Base-by-base conservation (phyloP, 1,139 yeast species). In the Pneumocystis murina region DNA sequence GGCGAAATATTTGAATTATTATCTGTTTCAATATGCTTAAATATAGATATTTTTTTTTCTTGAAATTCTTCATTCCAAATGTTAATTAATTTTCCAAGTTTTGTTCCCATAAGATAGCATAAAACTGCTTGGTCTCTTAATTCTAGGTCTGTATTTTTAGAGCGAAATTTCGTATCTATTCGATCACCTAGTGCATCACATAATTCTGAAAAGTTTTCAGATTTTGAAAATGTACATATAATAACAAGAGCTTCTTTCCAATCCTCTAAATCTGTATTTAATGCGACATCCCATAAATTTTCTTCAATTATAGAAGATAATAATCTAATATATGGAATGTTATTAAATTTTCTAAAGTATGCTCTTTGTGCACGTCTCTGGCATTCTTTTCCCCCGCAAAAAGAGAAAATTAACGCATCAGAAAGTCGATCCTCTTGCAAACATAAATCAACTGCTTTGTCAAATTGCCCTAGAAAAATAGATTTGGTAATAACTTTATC, bases 221-320 rank as follows among this genome's bases (percentile, higher is more conserved):
- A 80, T 1, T 75, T 69, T 62, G 83, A 75, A 70, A 82, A 85
- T 5, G 87, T 80, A 63, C 84, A 75, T 64, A 91, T 80, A 36
- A 90, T 80, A 55, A 81, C 78, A n/a, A 92, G 87, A 69, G 87
- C 83, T 63, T 85, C 85, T 70, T 83, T 85, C 98, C 98, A 94
- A 69, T 87, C 84, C 6, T 79, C 71, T 60, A 90, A 84, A 71
- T 87, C 86, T 35, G 89, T 87, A 71, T 91, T 85, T 43, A 81
- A 80, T 48, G 89, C 94, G 68, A 92, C 75, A 73, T 92, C 97
- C 41, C 81, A 76, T 30, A 87, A 80, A 68, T 85, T 79, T 62
- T 79, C 79, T 39, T 81, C 78, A 1, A 89, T 78, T 20, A 84
- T 81, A 73, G 84, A 84, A 1, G 69, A 63, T 65, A 92, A 76